Evolutionary conservation across 2,329 filamentous ascomycete species (phyloP).

Genomic region (Diaporthe capsici): DNA sequence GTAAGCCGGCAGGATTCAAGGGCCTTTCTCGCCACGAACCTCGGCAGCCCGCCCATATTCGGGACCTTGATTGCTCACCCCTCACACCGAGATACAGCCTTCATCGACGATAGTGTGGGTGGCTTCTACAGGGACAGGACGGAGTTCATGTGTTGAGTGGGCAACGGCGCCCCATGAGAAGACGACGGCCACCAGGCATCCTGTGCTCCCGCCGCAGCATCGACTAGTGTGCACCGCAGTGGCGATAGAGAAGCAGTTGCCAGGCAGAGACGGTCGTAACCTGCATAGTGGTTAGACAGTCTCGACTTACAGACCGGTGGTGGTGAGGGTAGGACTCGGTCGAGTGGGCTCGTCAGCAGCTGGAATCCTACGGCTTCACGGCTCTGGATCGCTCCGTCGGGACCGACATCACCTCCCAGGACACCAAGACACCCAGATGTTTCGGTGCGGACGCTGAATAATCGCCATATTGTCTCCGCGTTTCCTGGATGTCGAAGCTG

Average conservation of each 20-base stretch:
- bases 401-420: background rate
- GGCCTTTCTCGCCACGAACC: background rate
- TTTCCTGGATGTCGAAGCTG: background rate
- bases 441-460: constrained; percentile 5
- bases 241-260: background rate
- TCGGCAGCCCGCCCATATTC: constrained; percentile 5
- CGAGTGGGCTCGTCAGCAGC: background rate
- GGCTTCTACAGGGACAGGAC: background rate
- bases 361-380: constrained; percentile 4
- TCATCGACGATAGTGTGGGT: background rate
- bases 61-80: background rate
- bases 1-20: constrained; percentile 1
- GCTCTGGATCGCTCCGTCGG: background rate
- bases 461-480: background rate
- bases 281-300: background rate
- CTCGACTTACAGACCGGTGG: background rate
- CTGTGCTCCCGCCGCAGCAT: constrained; percentile 16
- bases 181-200: constrained; percentile 8
- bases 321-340: background rate
- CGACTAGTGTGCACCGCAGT: background rate
- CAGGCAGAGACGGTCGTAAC: background rate
- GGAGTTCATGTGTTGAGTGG: background rate
- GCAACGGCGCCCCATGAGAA: background rate
- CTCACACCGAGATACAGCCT: background rate
- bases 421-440: background rate